These are phyloP conservation scores for Casaregolazyma lundiana DNA, from an alignment of 1,139 yeast genomes.

Conservation along the genomic window DNA sequence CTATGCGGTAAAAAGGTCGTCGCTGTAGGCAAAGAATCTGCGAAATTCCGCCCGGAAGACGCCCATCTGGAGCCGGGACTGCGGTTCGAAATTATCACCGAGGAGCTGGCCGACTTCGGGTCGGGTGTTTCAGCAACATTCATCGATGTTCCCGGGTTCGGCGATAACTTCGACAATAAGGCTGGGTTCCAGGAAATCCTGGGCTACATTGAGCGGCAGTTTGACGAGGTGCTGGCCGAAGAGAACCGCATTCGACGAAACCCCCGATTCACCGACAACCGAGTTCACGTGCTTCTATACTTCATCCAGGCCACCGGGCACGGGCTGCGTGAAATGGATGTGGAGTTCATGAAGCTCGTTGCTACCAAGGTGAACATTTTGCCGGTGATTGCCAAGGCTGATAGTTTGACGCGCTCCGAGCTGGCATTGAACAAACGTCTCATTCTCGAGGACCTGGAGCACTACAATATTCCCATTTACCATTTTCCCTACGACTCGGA, in stretches of 20 bases:
- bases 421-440: conserved; percentile 62
- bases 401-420: conserved; percentile 76
- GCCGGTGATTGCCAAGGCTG: conserved; percentile 85
- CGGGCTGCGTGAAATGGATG: conserved; percentile 68
- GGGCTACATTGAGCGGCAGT: conserved; percentile 78
- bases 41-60: conserved; percentile 37
- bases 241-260: conserved; percentile 90
- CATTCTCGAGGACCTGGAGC: conserved; percentile 71
- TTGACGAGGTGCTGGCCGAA: conserved; percentile 89
- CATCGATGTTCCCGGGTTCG: conserved; percentile 78
- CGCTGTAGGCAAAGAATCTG: conserved; percentile 30
- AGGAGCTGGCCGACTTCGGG: conserved; percentile 46
- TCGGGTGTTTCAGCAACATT: conserved; percentile 61
- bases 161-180: conserved; percentile 62
- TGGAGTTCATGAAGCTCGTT: conserved; percentile 72
- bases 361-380: conserved; percentile 80
- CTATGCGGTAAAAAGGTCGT: conserved; percentile 82
- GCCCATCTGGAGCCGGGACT: conserved; percentile 48
- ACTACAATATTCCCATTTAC: conserved; percentile 76
- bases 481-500: conserved; percentile 61
- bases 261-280: conserved; percentile 70
- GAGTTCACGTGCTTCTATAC: conserved; percentile 70
- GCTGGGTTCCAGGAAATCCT: conserved; percentile 66
- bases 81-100: conserved; percentile 41
- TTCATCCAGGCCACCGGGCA: conserved; percentile 74